Percentiles rank a stretch among this genome's conserved stretches.
phyloP scores from a whole-genome alignment of 139 green algal genomes.

The Marvania coccoides region DNA sequence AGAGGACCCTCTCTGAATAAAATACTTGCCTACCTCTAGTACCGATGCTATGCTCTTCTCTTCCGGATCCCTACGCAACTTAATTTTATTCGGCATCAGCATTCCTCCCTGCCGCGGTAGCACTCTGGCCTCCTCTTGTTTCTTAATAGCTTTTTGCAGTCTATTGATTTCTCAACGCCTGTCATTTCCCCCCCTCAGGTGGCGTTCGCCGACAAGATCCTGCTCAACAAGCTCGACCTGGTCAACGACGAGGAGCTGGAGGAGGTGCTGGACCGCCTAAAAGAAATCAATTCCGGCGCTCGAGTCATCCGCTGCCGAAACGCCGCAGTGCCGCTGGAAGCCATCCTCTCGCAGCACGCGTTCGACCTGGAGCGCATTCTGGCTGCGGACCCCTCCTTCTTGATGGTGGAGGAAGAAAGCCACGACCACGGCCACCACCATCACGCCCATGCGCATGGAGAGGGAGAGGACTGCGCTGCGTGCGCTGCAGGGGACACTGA shows the following conservation, averaged over 20 bases:
- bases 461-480: conserved; percentile 1
- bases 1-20: no score
- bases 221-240: conserved; percentile 81
- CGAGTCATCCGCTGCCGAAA: conserved; percentile 44
- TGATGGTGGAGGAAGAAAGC: conserved; percentile 23
- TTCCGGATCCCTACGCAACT: no score
- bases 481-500: conserved; percentile 10
- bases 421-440: conserved; percentile 20
- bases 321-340: conserved; percentile 29
- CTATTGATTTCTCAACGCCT: no score
- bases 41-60: no score
- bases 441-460: conserved; percentile 20
- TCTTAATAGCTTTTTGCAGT: no score
- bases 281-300: conserved; percentile 28
- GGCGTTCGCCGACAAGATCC: conserved; percentile 76
- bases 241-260: conserved; percentile 33
- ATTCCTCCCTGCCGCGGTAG: no score
- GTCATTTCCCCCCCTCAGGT: no score
- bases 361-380: conserved; percentile 52
- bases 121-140: no score
- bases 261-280: conserved; percentile 24
- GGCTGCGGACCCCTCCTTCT: conserved; percentile 52
- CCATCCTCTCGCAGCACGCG: conserved; percentile 32
- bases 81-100: no score
- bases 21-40: no score